A percentile compares a stretch with the other conserved stretches of the same genome.
These are phyloP conservation scores for Cordyceps javanica DNA, from an alignment of 2,329 filamentous ascomycete species.

Conservation along the genomic window DNA sequence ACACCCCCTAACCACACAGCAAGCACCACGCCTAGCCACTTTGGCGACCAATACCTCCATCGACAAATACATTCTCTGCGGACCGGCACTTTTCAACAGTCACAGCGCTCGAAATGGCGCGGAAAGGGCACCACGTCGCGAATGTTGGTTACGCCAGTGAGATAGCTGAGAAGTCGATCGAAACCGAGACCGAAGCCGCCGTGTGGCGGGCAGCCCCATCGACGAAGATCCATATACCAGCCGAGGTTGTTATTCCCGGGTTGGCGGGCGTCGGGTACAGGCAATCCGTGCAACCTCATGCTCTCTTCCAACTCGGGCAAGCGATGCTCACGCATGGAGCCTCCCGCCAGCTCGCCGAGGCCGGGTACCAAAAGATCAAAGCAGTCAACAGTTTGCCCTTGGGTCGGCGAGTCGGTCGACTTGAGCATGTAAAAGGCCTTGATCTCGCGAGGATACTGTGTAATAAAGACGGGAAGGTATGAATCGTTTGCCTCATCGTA, in stretches of 20 bases:
- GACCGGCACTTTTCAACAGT: constrained; percentile 37
- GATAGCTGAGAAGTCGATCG: constrained; percentile 77
- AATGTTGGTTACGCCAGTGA: constrained; percentile 74
- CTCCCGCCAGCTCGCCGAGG: constrained; percentile 79
- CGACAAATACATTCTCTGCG: background rate
- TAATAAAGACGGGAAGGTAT: constrained; percentile 75
- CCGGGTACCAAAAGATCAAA: constrained; percentile 87
- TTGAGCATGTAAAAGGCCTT: constrained; percentile 77
- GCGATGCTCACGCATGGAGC: constrained; percentile 82
- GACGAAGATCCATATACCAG: constrained; percentile 85
- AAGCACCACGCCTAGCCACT: background rate
- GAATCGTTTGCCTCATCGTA: constrained; percentile 38
- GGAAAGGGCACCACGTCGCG: constrained; percentile 84
- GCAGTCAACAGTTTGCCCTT: constrained; percentile 65
- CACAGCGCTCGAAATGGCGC: constrained; percentile 60
- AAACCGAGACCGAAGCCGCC: constrained; percentile 89
- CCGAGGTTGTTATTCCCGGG: constrained; percentile 40
- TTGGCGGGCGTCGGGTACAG: constrained; percentile 24
- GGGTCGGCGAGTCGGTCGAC: constrained; percentile 22
- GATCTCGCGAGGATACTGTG: constrained; percentile 78
- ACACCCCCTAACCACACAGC: background rate
- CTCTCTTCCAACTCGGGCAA: constrained; percentile 59
- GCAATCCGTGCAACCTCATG: constrained; percentile 64
- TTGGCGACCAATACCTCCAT: background rate
- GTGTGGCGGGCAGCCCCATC: constrained; percentile 87